Base-by-base conservation (phyloP, 2,329 filamentous ascomycete species). In the Paraconiothyrium sp. region DNA sequence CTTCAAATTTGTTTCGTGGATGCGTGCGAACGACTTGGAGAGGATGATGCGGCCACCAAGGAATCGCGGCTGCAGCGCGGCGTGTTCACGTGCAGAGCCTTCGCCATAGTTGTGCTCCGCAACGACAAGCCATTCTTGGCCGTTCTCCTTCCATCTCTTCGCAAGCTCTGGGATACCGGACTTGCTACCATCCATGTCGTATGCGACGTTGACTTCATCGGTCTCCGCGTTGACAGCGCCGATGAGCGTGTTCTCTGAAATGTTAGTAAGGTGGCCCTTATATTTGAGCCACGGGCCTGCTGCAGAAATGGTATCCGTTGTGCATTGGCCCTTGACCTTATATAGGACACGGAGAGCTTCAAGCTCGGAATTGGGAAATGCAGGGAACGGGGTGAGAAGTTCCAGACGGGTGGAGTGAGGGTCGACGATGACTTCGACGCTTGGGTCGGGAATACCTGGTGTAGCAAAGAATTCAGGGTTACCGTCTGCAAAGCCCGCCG, bases 221-320 rank as follows among this genome's bases (percentile, higher is more conserved):
- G 94, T 99, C 65, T 92, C 92, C 47, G 92, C 93, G 80, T 97
- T 97, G 76, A 94, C 86, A 62, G 95, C 95, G 57, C 93, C 95
- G 81, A 97, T 97, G 68, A 99, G 88, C 2, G 95, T 99, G 86
- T 99, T 99, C 76, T 93, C 93, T 71, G 90, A 92, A 79, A 99
- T 99, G 84, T 99, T 99, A 79, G 95, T 93, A 65, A 99, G 88
- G 81, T 99, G 95, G 65, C 95, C 95, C 85, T 98, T 98, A 88
- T 98, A 99, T 82, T 98, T 98, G 70, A 99, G 88, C 94, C 94
- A 98, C 16, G 94, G 94, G 6, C 94, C 94, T 0, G 94, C 94
- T 37, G 94, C 94, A 41, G 94, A 98, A 81, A 99, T 99, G 71
- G 95, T 98, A 81, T 99, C 95, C 47, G 95, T 99, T 60, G 95